phyloP scores from a whole-genome alignment of 1,284 basidiomycete species.

The Abortiporus biennis region DNA sequence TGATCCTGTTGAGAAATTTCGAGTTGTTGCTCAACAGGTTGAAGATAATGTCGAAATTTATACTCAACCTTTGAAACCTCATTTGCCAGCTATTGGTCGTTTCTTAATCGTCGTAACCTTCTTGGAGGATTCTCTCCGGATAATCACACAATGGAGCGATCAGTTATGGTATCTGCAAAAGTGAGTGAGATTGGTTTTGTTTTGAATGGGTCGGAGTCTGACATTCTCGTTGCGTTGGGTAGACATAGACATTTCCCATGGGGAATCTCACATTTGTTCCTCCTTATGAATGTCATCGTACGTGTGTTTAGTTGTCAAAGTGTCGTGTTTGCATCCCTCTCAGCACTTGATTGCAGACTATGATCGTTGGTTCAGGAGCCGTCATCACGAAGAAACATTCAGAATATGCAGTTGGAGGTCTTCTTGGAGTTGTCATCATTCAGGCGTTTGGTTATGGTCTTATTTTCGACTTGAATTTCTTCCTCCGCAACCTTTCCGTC shows the following conservation, averaged over 20 bases:
- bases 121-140: slow-evolving; percentile 93
- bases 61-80: slow-evolving; percentile 91
- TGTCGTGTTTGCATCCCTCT: slow-evolving; percentile 2
- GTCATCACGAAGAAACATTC: slow-evolving; percentile 88
- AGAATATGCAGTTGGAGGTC: slow-evolving; percentile 85
- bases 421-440: slow-evolving; percentile 87
- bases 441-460: slow-evolving; percentile 64
- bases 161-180: slow-evolving; percentile 96
- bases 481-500: slow-evolving; percentile 63
- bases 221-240: slow-evolving; percentile 8
- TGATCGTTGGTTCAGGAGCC: slow-evolving; percentile 83
- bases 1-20: slow-evolving; percentile 80
- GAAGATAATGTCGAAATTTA: slow-evolving; percentile 94
- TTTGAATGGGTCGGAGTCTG: slow-evolving; percentile 8
- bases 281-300: slow-evolving; percentile 88
- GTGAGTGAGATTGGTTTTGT: slow-evolving; percentile 40
- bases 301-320: slow-evolving; percentile 30
- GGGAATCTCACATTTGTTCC: slow-evolving; percentile 92
- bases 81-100: slow-evolving; percentile 91
- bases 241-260: slow-evolving; percentile 94
- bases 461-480: slow-evolving; percentile 91
- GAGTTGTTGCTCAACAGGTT: slow-evolving; percentile 70
- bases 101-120: slow-evolving; percentile 99
- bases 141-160: slow-evolving; percentile 92
- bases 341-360: slow-evolving; percentile 53